Conservation (phyloP, 805 yeast genomes). For the Hanseniaspora valbyensis region DNA sequence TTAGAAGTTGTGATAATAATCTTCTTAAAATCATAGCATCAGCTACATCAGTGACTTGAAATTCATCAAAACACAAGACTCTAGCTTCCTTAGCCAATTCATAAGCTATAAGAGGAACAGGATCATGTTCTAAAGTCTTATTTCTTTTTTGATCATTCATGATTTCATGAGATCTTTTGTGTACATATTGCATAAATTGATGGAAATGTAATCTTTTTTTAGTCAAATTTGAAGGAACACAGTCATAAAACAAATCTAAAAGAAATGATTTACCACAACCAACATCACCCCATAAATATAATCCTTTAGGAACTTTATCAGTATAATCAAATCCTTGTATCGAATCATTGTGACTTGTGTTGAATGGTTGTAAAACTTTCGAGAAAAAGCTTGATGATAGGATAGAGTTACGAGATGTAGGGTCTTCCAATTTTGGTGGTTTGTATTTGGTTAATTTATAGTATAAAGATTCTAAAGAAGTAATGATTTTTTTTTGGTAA, state of each 20-base stretch:
- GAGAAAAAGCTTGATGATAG: slow-evolving; percentile 8
- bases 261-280: slow-evolving; percentile 98
- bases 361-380: slow-evolving; percentile 15
- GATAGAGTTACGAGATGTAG: slow-evolving; percentile 14
- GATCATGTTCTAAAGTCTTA: slow-evolving; percentile 47
- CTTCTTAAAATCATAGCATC: slow-evolving; percentile 93
- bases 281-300: slow-evolving; percentile 91
- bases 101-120: slow-evolving; percentile 72
- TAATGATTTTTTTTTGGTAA: slow-evolving; percentile 65
- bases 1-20: slow-evolving; percentile 51
- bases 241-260: slow-evolving; percentile 86
- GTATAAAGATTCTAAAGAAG: slow-evolving; percentile 51
- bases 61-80: slow-evolving; percentile 88
- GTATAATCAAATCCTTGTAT: slow-evolving; percentile 22
- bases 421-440: slow-evolving; percentile 47
- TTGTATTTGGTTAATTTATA: slow-evolving; percentile 40
- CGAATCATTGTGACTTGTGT: slow-evolving; percentile 15
- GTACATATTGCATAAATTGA: slow-evolving; percentile 91
- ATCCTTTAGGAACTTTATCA: slow-evolving; percentile 57
- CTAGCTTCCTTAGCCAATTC: slow-evolving; percentile 69
- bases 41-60: slow-evolving; percentile 96
- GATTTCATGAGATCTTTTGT: slow-evolving; percentile 73
- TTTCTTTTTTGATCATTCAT: slow-evolving; percentile 45
- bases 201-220: slow-evolving; percentile 86
- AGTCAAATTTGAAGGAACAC: slow-evolving; percentile 66